Evolutionary conservation across 2,329 filamentous ascomycete species (phyloP), one percentile per base, ranked within the genome.

Genomic region (Escovopsis sp.): DNA sequence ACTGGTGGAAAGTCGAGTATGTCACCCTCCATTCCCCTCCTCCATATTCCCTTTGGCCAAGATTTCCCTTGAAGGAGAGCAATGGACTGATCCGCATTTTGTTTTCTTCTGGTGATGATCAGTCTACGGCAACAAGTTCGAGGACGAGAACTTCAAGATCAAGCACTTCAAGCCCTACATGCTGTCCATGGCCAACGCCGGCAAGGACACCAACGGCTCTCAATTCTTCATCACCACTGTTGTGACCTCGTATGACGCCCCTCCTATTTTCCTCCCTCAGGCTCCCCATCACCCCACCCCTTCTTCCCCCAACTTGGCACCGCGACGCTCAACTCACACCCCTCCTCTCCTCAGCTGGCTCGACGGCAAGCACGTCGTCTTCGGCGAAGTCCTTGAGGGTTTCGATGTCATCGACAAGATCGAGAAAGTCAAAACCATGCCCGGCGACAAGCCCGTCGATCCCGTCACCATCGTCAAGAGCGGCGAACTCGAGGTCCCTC

Each of bases 121-220:
- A 78, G 74, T 90, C 66, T 90, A 88, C 57, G 83, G 83, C 51
- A 68, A 72, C 49, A 83, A 82, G 63, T 90, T 90, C 65, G 62
- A 73, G 45, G 83, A 92, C 52, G 83, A 92, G 76, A 90, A 88
- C 79, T 90, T 92, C 72, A 88, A 90, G 77, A 71, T 88, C 55
- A 87, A 86, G 72, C 84, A 92, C 76, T 73, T 70, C 67, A 86
- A 85, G 72, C 79, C 76, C 61, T 83, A 83, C 51, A 65, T 84
- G 35, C 66, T 90, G 45, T 85, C 79, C 61, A 90, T 85, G 83
- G 83, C 80, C 60, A 87, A 87, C 63, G 73, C 80, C 41, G 82
- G 82, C 58, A 72, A 76, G 58, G 81, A 90, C 61, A 90, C 83
- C 67, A 87, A 87, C 56, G 82, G 83, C 55, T 85, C 79, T 39